These are phyloP conservation scores for Chloris gayana DNA, from an alignment of 176 grass and related monocot species.

Conservation along the genomic window DNA sequence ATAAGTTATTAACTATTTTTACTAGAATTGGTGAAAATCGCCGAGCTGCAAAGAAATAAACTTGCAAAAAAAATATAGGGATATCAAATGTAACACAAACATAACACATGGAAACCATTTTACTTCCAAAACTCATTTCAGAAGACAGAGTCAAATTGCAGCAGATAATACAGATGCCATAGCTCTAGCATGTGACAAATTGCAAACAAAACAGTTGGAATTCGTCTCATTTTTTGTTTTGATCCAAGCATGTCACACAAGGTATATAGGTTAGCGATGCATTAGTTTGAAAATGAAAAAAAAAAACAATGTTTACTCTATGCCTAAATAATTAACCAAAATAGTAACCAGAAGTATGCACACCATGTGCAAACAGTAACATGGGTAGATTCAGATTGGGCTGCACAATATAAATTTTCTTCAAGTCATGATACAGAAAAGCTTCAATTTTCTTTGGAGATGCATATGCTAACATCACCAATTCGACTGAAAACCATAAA, in stretches of 20 bases:
- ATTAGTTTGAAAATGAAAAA: slow-evolving; percentile 25
- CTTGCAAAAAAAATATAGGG: neutral
- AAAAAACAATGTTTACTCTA: neutral
- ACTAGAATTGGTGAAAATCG: neutral
- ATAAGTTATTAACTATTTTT: slow-evolving; percentile 21
- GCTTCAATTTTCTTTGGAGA: neutral
- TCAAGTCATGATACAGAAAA: neutral
- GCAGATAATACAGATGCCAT: neutral
- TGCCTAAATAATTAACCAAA: neutral
- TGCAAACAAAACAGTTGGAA: slow-evolving; percentile 34
- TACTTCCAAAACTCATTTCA: neutral
- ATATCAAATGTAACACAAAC: slow-evolving; percentile 14
- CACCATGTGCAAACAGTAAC: slow-evolving; percentile 6
- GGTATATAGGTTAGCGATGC: neutral
- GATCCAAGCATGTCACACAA: too few relatives aligned
- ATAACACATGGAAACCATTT: slow-evolving; percentile 27
- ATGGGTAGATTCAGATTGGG: slow-evolving; percentile 13
- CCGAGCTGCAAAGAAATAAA: slow-evolving; percentile 9
- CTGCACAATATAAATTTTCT: neutral
- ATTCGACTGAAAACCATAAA: neutral
- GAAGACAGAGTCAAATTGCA: neutral
- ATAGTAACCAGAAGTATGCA: neutral
- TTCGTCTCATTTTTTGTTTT: slow-evolving; percentile 6
- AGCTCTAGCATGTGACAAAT: slow-evolving; percentile 29
- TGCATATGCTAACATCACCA: slow-evolving; percentile 9